Evolutionary conservation across 768 basidiomycete species (phyloP), one percentile per base, ranked within the genome.

Genomic region (Podaxis sp.): DNA sequence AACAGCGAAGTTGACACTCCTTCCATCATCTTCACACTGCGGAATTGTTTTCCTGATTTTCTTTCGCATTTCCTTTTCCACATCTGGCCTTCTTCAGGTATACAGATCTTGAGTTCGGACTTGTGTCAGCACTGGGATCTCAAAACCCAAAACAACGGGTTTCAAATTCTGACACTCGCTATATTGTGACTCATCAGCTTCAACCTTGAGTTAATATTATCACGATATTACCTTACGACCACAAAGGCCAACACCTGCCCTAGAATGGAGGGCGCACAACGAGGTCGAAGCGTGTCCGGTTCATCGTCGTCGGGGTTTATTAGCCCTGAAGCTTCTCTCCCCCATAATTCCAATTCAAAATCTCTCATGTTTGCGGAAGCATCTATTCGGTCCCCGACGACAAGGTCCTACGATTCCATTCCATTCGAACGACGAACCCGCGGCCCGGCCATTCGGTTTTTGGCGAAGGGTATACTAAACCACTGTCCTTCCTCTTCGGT

Each of bases 1-100:
- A 28, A 59, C 16, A 53, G 21, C 14, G 51, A 44, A 44, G 3
- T 44, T 44, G 50, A 21, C 37, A 38, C 21, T 21, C 16, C 7
- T 18, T 54, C 21, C 35, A 54, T 54, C 50, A 32, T 32, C 36
- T 40, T n/a, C n/a, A 13, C 35, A 38, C 37, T 16, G 18, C 36
- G 37, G 52, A 21, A 23, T 35, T 37, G 36, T 21, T n/a, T n/a
- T 38, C 18, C 23, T 10, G 3, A n/a, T 42, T 32, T 40, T 36
- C 51, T 60, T 60, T 60, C 42, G 32, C 11, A 16, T 60, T 53
- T 59, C 58, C 58, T 59, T 59, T 58, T 58, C 14, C 18, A 58
- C 14, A 16, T 36, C 51, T 18, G 2, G 13, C 11, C 58, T 58
- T 51, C 50, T 52, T 59, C 42, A 32, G 32, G 52, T 2, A 47